Evolutionary conservation across 352 stramenopile genomes (phyloP).

Genomic region (Pythium scleroteichum): DNA sequence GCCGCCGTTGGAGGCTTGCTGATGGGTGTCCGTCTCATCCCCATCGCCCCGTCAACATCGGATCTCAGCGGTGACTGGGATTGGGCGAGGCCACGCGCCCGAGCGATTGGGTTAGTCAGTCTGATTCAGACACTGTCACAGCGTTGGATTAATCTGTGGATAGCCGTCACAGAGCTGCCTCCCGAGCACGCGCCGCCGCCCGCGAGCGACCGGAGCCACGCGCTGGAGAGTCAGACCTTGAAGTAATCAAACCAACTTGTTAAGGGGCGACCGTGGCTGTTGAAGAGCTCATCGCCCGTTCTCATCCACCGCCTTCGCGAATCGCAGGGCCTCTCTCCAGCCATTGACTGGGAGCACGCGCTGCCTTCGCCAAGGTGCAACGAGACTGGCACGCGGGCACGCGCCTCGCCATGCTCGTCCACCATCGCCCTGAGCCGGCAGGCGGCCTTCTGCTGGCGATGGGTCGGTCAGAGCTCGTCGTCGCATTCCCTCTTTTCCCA

Average conservation of each 20-base stretch:
- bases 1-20: neutral
- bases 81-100: neutral
- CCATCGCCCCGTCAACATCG: neutral
- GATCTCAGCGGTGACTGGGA: neutral
- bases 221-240: no score
- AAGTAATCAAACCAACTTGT: neutral
- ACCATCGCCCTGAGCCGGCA: no score
- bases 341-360: conserved; percentile 7
- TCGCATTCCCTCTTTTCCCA: conserved; percentile 12
- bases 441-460: no score
- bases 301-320: neutral
- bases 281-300: neutral
- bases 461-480: no score
- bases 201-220: no score
- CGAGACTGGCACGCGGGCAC: conserved; percentile 6
- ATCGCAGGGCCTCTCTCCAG: neutral
- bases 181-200: no score
- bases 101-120: no score
- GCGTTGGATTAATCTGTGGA: no score
- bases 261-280: neutral
- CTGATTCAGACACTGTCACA: no score
- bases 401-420: no score
- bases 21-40: neutral
- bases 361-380: neutral
- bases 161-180: no score